Percentiles rank a stretch among this genome's conserved stretches.
Evolutionary conservation across 257 asterid genomes (phyloP).

Genomic region (Dorcoceras hygrometricum): DNA sequence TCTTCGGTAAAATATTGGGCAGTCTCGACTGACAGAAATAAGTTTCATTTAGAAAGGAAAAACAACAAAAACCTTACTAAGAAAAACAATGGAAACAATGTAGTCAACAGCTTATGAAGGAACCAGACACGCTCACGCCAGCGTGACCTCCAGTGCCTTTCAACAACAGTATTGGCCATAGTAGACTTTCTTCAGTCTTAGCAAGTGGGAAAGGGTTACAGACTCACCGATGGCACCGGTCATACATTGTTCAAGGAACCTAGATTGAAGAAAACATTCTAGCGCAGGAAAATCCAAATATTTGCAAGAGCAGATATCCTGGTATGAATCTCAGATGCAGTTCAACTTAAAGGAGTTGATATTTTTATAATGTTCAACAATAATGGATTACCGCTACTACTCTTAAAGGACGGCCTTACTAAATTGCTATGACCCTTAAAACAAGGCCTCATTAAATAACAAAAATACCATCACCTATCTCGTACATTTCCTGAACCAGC

Average conservation of each 20-base stretch:
- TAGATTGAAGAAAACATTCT: background rate
- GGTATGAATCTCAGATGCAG: background rate
- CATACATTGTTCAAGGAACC: background rate
- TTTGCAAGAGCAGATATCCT: background rate
- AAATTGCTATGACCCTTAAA: too few relatives aligned
- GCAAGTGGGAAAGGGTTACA: constrained; percentile 8
- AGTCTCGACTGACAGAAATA: constrained; percentile 72
- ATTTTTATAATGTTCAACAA: too few relatives aligned
- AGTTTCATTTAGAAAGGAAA: constrained; percentile 32
- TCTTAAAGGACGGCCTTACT: too few relatives aligned
- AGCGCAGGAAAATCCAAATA: background rate
- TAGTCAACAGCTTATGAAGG: background rate
- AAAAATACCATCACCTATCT: background rate
- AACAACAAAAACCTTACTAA: background rate
- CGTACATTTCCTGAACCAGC: background rate
- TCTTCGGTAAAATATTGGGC: constrained; percentile 96
- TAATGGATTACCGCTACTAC: background rate
- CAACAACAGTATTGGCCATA: background rate
- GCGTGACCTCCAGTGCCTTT: background rate
- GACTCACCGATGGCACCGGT: background rate
- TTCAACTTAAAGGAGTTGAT: background rate
- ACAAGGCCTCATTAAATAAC: background rate
- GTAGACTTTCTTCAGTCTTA: background rate
- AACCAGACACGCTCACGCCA: background rate
- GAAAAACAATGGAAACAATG: background rate